phyloP scores from a whole-genome alignment of 495 filamentous ascomycete species.

The Lophiotrema nucula region DNA sequence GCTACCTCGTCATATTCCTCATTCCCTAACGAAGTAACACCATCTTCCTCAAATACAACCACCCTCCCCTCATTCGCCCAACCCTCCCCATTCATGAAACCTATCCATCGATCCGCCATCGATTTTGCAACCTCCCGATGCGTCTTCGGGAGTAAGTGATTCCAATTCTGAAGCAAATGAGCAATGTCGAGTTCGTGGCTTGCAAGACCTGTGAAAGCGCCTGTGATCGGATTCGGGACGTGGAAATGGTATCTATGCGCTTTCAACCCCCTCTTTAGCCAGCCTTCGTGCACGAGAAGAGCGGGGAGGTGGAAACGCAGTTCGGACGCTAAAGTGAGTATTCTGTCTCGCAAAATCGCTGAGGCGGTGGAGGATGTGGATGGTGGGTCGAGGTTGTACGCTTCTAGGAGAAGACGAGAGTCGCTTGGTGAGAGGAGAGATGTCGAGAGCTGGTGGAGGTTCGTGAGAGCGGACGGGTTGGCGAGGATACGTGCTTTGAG shows the following conservation, averaged over 20 bases:
- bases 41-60: not conserved
- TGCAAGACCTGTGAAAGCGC: not conserved
- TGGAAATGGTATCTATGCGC: conserved; percentile 19
- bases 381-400: conserved; percentile 14
- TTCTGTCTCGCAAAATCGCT: too few relatives aligned
- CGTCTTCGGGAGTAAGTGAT: not conserved
- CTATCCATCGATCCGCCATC: conserved; percentile 20
- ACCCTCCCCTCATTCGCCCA: conserved; percentile 3
- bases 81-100: conserved; percentile 17
- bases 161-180: conserved; percentile 7
- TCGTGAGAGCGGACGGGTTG: conserved; percentile 2
- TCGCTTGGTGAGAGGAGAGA: conserved; percentile 8
- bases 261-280: not conserved
- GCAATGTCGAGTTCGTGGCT: conserved; percentile 26
- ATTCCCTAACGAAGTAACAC: not conserved
- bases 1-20: conserved; percentile 13
- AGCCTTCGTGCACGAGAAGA: not conserved
- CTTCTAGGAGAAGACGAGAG: conserved; percentile 1
- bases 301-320: conserved; percentile 22
- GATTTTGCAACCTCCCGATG: not conserved
- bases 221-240: conserved; percentile 15
- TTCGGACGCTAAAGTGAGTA: conserved; percentile 9
- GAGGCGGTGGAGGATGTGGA: not conserved
- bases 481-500: conserved; percentile 29
- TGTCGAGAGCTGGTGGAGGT: conserved; percentile 7